Evolutionary conservation across 1,284 basidiomycete species (phyloP), one percentile per base, ranked within the genome.

Genomic region (Ganoderma boninense): DNA sequence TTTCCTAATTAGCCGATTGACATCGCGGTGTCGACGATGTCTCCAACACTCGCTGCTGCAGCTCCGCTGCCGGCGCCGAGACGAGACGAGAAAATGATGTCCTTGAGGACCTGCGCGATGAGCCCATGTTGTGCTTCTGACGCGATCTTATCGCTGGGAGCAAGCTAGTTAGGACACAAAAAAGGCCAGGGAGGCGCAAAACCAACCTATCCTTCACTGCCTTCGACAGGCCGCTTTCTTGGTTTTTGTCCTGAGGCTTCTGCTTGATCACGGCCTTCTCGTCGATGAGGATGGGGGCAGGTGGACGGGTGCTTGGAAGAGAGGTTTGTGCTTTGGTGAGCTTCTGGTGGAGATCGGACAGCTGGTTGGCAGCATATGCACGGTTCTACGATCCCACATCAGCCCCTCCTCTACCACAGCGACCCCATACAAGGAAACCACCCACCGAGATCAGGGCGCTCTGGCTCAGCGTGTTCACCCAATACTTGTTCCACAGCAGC

Each of bases 401-500:
- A 26, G 14, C 32, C 23, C 49, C 23, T 35, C 20, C 46, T 20
- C 54, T 32, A 14, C 8, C 23, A 13, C 13, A 13, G 10, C 7
- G 44, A 29, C 42, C 20, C 1, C 20, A 3, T 23, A 43, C 4
- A n/a, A 18, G 43, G 14, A 59, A 35, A 49, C 23, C 14, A 84
- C 94, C 65, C 68, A 97, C 97, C 56, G 95, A 95, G 57, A 98
- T 93, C 43, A 98, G 82, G 2, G 96, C 92, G 77, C 94, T 96
- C 78, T 97, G 95, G 77, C 94, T 95, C 42, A 99, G 87, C 0
- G 97, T 99, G 76, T 95, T 97, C 23, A 97, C 95, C 97, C 97
- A 99, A 78, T 99, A 99, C 84, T 99, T 99, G 85, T 99, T 98
- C 97, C 97, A 99, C 29, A 99, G 83, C 78, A 97, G 83, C 42